Percentiles rank a stretch among this genome's conserved stretches.
Conservation (phyloP, 176 grass and related monocot genomes). For the Metroxylon sagu region DNA sequence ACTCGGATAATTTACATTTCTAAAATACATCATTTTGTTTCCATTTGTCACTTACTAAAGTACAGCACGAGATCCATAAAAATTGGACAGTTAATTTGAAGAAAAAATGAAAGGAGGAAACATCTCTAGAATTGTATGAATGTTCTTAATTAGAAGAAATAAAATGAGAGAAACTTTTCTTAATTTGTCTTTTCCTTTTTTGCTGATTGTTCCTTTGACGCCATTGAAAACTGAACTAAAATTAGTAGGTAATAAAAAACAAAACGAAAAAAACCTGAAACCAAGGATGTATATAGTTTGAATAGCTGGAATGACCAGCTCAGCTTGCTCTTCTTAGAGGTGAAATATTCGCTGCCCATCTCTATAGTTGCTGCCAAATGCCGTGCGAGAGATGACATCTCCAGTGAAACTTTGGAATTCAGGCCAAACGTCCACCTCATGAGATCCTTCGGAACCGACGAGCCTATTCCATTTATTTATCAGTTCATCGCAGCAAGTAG, state of each 20-base stretch:
- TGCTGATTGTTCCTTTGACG: too few relatives aligned
- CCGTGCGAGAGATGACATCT: constrained; percentile 59
- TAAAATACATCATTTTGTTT: too few relatives aligned
- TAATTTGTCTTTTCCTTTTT: too few relatives aligned
- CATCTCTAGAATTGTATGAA: too few relatives aligned
- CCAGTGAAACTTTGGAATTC: constrained; percentile 56
- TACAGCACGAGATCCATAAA: too few relatives aligned
- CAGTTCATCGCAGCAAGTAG: constrained; percentile 44
- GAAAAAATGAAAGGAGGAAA: too few relatives aligned
- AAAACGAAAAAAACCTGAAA: constrained; percentile 17
- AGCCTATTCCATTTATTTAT: constrained; percentile 34
- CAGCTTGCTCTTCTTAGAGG: constrained; percentile 30
- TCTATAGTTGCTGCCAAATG: constrained; percentile 56
- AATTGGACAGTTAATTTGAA: too few relatives aligned
- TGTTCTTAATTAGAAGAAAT: too few relatives aligned
- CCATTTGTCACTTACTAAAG: too few relatives aligned
- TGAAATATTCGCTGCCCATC: constrained; percentile 62
- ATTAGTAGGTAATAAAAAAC: constrained; percentile 1
- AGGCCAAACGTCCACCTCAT: constrained; percentile 46
- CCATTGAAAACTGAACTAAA: background rate
- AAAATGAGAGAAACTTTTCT: too few relatives aligned
- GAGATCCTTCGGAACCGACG: constrained; percentile 19
- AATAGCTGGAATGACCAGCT: constrained; percentile 11
- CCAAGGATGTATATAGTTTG: constrained; percentile 32
- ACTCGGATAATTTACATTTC: too few relatives aligned